Evolutionary conservation across 2,329 filamentous ascomycete species (phyloP).

Genomic region (Neonectria ditissima): DNA sequence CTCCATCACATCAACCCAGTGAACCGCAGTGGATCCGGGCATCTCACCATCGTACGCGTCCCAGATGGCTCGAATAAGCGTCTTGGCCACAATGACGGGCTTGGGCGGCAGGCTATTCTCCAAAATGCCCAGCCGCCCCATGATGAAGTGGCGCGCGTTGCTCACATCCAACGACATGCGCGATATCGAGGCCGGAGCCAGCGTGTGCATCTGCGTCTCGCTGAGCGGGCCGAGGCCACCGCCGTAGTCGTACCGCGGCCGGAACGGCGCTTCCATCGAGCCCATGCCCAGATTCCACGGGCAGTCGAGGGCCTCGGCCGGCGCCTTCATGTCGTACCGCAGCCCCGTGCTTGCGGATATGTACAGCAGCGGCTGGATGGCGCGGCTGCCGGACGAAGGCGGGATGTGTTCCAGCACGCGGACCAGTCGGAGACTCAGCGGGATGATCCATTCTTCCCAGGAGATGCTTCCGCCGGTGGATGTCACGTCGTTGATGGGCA

Average conservation of each 20-base stretch:
- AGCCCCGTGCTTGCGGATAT: constrained; percentile 53
- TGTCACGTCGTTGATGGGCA: constrained; percentile 41
- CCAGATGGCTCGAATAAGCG: constrained; percentile 57
- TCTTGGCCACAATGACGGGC: constrained; percentile 56
- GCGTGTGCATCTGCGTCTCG: constrained; percentile 20
- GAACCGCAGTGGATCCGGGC: constrained; percentile 48
- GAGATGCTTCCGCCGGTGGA: constrained; percentile 41
- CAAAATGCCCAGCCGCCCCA: constrained; percentile 52
- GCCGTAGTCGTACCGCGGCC: background rate
- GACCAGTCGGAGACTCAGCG: constrained; percentile 48
- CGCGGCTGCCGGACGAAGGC: constrained; percentile 49
- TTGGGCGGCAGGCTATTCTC: constrained; percentile 56
- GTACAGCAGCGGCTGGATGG: constrained; percentile 53
- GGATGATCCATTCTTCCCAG: constrained; percentile 54
- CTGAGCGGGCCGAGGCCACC: constrained; percentile 26
- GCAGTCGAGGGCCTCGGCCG: constrained; percentile 35
- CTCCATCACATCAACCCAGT: constrained; percentile 59
- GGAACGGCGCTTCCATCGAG: constrained; percentile 26
- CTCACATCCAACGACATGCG: constrained; percentile 51
- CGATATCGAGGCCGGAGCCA: constrained; percentile 34
- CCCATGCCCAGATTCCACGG: constrained; percentile 22
- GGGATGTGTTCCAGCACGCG: constrained; percentile 51
- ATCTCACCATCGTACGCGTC: constrained; percentile 53
- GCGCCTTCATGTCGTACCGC: constrained; percentile 38
- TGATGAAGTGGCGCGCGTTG: constrained; percentile 54